Evolutionary conservation across 2,329 filamentous ascomycete genomes (phyloP), one percentile per base, ranked within the genome.

Genomic region (Ceratocystis smalleyi): DNA sequence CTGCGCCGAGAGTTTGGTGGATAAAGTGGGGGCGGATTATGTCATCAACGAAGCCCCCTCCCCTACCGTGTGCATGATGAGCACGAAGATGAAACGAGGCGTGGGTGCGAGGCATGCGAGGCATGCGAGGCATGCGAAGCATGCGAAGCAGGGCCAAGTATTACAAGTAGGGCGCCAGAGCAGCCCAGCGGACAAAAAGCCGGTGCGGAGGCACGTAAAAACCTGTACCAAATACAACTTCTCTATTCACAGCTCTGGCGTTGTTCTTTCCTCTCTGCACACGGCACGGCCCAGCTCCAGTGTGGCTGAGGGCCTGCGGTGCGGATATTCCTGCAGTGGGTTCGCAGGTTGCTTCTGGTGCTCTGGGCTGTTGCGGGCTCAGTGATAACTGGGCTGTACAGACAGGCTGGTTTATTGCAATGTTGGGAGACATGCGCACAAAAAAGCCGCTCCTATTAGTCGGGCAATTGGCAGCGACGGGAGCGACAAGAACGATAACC

Each of bases 241-340:
- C 10, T 15, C 35, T 40, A 15, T 40, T 40, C 35, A 40, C 35
- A 15, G 4, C 35, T 40, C 35, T 40, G 7, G n/a, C 6, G 54
- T 35, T 27, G 54, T 24, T 10, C 27, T 30, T 57, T 15, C 54
- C 54, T 27, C 19, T 30, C 22, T 57, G 54, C 54, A 35, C 54
- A 35, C 54, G 27, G 54, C 54, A 57, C 54, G 54, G 54, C 54
- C 54, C 54, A 57, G 17, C 8, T n/a, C 22, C 2, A 35, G 27
- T 35, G 54, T 57, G 54, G 54, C 54, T 57, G 54, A 57, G 54
- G 27, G 54, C 54, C 22, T 17, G 27, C 32, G 19, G 54, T 57
- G 54, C 54, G 54, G 54, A 7, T 57, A 57, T 57, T 57, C 54
- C 27, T 57, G 54, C 27, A n/a, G 15, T n/a, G n/a, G 54, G 54